Evolutionary conservation across 257 asterid species (phyloP).

Genomic region (Salvia hispanica): DNA sequence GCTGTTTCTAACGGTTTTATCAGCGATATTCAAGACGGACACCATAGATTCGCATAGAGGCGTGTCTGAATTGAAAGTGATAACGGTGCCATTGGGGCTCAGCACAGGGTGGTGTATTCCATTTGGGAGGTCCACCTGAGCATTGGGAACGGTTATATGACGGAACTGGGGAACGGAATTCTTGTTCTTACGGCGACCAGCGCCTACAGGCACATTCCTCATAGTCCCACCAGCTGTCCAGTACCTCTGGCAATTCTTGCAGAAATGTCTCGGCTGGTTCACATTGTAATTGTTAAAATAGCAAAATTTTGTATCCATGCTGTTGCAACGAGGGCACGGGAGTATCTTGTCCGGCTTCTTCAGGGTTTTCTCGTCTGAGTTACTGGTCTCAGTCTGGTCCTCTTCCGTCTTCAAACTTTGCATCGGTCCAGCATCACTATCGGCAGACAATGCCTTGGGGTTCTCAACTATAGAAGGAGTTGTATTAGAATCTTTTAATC

Average conservation of each 20-base stretch:
- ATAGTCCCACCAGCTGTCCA: constrained; percentile 60
- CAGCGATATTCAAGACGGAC: constrained; percentile 38
- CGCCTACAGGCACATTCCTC: constrained; percentile 55
- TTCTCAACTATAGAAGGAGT: constrained; percentile 22
- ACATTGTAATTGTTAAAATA: constrained; percentile 54
- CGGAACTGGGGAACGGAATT: constrained; percentile 35
- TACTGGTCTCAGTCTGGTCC: constrained; percentile 27
- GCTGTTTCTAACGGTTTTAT: constrained; percentile 29
- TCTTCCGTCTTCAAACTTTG: constrained; percentile 33
- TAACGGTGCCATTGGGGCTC: constrained; percentile 39
- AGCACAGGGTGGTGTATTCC: constrained; percentile 38
- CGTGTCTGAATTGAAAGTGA: constrained; percentile 38
- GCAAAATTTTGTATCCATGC: constrained; percentile 55
- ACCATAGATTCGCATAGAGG: constrained; percentile 48
- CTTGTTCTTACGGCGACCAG: constrained; percentile 53
- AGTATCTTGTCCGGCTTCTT: constrained; percentile 50
- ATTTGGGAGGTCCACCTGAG: constrained; percentile 32
- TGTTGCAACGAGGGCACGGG: constrained; percentile 56
- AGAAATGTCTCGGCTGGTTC: constrained; percentile 51
- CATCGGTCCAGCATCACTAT: constrained; percentile 35
- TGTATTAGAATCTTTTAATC: constrained; percentile 32
- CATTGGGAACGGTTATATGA: constrained; percentile 34
- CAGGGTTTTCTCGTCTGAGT: constrained; percentile 42
- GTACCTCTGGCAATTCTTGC: constrained; percentile 55
- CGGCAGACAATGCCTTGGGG: constrained; percentile 26